Evolutionary conservation across 176 grass and related monocot genomes (phyloP), one percentile per base, ranked within the genome.

Genomic region (Oropetium thomaeum): DNA sequence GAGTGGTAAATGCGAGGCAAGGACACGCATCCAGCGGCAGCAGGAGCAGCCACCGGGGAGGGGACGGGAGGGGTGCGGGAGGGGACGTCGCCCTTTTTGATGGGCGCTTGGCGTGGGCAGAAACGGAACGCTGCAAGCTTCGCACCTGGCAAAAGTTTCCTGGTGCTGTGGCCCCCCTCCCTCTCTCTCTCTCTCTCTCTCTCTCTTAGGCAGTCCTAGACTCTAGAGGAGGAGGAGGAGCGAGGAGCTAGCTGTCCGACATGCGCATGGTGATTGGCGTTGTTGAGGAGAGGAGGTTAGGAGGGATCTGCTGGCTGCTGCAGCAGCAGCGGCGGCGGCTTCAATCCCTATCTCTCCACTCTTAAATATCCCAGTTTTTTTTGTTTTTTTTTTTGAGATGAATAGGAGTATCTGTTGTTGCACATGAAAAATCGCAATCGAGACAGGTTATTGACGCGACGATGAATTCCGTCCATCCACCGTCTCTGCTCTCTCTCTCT

Each of bases 71-170:
- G 35, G 7, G 3, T 6, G 35, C 5, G 6, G 30, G 0, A 1
- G 2, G n/a, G 29, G 34, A 74, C 70, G 77, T 43, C 42, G 28
- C 28, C 63, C 45, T 81, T 75, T 69, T 75, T 9, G 77, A 27
- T 40, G 77, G 61, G 13, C 60, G 32, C 79, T 44, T 81, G 70
- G 70, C 28, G 62, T 62, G 77, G 54, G 84, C 70, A 55, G 19
- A 64, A 81, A 64, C 77, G 84, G 78, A 81, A 86, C 69, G 69
- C 60, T 73, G 66, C 66, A 40, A 39, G 19, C 55, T 33, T 27
- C 45, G 80, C 80, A 67, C 61, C 43, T 57, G 35, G 0, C 44
- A n/a, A n/a, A n/a, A n/a, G n/a, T n/a, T 44, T 42, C 45, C 28
- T 27, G n/a, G n/a, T n/a, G n/a, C n/a, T 22, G 37, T 37, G 38